Base-by-base conservation (phyloP, 495 filamentous ascomycete genomes). In the Aspergillus coremiiformis region DNA sequence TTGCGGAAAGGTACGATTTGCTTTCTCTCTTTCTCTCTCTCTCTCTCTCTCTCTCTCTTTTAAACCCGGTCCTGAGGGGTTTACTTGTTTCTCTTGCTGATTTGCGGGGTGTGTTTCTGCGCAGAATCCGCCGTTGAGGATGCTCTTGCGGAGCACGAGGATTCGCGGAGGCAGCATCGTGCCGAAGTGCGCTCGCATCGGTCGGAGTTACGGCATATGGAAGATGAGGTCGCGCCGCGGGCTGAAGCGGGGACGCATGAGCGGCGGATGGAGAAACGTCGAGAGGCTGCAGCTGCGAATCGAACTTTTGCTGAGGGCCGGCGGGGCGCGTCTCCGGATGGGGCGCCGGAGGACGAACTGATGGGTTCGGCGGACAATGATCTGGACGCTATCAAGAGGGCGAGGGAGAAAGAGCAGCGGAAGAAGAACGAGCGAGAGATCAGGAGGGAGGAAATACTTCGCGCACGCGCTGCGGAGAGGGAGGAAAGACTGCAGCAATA, bases 181-280 rank as follows among this genome's bases (percentile, higher is more conserved):
- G 62, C 69, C 1, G 86, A 94, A 29, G 23, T 68, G 0, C 62
- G 59, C 45, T 63, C 70, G 5, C 73, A 74, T 39, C 64, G 63
- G 27, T 47, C 63, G 3, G 62, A 64, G 44, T 14, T 66, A 24
- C 64, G 64, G 17, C 62, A 68, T 6, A 51, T 74, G 32, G 54
- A 72, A 62, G 90, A 96, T 9, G 92, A 96, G 51, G 69, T 95
- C 10, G 78, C 75, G 0, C 92, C 93, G 4, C 86, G 89, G 12
- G 89, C 92, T 0, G 90, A 92, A 44, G 69, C 92, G 0, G 90
- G 92, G 1, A 90, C 89, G 2, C 82, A 84, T 22, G 93, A 95
- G 66, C 81, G 92, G 8, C 80, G 82, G 49, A 75, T 98, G 4
- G 92, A 98, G 74, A 96, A 96, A 74, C 84, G 83, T 43, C 71